Evolutionary conservation across 1,284 basidiomycete genomes (phyloP).

Genomic region (Sanghuangporus weigelae): DNA sequence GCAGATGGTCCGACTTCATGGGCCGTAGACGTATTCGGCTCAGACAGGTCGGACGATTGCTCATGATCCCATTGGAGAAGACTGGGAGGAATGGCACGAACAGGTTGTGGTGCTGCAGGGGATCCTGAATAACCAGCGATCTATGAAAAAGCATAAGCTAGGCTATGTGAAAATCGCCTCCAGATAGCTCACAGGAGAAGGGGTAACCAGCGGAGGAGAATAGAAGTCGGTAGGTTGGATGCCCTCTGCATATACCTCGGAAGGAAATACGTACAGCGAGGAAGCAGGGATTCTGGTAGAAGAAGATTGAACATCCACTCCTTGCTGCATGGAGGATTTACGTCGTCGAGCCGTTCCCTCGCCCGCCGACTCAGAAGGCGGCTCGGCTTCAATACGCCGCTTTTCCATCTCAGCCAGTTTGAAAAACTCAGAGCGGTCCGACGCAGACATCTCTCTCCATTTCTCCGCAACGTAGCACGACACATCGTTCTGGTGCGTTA

Average conservation of each 20-base stretch:
- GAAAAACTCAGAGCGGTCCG: not conserved
- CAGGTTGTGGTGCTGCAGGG: not conserved
- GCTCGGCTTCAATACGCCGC: not conserved
- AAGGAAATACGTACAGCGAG: not conserved
- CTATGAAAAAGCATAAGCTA: not conserved
- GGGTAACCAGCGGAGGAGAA: not conserved
- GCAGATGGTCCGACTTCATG: too few species aligned
- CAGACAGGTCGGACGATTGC: too few species aligned
- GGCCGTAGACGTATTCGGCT: too few species aligned
- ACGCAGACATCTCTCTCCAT: not conserved
- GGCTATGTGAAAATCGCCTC: too few species aligned
- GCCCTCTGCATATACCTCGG: not conserved
- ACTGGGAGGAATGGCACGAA: not conserved
- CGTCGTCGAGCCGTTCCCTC: slow-evolving; percentile 25
- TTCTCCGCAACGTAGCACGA: slow-evolving; percentile 3
- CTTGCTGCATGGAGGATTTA: slow-evolving; percentile 9
- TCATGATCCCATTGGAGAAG: not conserved
- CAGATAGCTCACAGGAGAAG: not conserved
- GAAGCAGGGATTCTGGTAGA: not conserved
- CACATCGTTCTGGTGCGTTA: slow-evolving; percentile 5
- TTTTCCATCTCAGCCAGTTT: not conserved
- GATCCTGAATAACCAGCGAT: not conserved
- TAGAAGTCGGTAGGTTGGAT: not conserved
- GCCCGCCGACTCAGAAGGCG: not conserved
- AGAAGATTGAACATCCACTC: slow-evolving; percentile 15